A percentile compares a stretch with the other conserved stretches of the same genome.
phyloP scores from a whole-genome alignment of 2,329 filamentous ascomycete species.

The Fusarium duplospermum region DNA sequence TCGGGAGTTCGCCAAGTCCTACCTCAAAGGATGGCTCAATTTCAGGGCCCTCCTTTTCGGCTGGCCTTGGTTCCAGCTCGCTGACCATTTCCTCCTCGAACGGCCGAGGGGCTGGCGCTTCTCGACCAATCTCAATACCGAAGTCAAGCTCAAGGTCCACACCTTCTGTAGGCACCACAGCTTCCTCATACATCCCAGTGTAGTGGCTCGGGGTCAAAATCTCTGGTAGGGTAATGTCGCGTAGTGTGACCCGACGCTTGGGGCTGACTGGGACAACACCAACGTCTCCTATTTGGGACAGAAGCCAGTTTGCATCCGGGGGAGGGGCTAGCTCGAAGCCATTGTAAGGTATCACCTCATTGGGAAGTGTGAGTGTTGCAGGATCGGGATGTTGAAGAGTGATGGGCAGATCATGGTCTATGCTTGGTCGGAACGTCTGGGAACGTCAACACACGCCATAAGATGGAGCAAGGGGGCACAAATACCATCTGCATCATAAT shows the following conservation, averaged over 20 bases:
- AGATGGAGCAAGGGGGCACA: background rate
- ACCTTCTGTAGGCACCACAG: constrained; percentile 67
- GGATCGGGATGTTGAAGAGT: constrained; percentile 84
- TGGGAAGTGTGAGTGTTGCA: constrained; percentile 87
- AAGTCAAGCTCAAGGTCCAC: constrained; percentile 74
- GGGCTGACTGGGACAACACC: constrained; percentile 66
- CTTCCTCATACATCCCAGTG: constrained; percentile 71
- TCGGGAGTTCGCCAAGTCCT: background rate
- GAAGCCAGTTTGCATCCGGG: constrained; percentile 86
- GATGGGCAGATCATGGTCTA: constrained; percentile 92
- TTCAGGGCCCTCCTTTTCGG: background rate
- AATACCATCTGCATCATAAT: constrained; percentile 98
- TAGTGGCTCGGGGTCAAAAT: constrained; percentile 84
- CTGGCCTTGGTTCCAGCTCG: background rate
- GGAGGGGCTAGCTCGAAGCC: constrained; percentile 81
- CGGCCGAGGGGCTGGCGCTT: constrained; percentile 45
- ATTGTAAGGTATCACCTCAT: constrained; percentile 93
- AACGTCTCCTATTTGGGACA: constrained; percentile 78
- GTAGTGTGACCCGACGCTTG: constrained; percentile 68
- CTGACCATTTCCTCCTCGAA: background rate
- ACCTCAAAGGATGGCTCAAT: background rate
- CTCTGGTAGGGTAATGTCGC: constrained; percentile 76
- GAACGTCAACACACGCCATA: constrained; percentile 45
- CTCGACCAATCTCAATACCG: constrained; percentile 80
- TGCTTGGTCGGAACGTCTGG: constrained; percentile 91